Conservation (phyloP, 768 basidiomycete genomes). For the Tricholoma flavovirens region DNA sequence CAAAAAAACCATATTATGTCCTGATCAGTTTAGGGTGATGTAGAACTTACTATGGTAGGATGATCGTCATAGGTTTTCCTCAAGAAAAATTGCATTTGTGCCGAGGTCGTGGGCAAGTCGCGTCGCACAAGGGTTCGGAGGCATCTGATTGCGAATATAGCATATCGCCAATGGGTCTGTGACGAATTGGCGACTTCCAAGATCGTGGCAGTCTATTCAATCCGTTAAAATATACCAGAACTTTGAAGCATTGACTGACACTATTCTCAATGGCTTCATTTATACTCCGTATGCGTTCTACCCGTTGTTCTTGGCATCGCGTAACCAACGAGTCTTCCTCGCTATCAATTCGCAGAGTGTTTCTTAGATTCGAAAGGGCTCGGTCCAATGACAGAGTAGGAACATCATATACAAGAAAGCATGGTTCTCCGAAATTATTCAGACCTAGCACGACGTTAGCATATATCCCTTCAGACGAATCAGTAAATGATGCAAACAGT, state of each 20-base stretch:
- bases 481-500: slow-evolving; percentile 36
- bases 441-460: slow-evolving; percentile 38
- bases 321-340: slow-evolving; percentile 34
- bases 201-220: slow-evolving; percentile 33
- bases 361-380: slow-evolving; percentile 33
- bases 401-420: slow-evolving; percentile 48
- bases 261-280: slow-evolving; percentile 37
- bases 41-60: slow-evolving; percentile 54
- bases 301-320: slow-evolving; percentile 39
- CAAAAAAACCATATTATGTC: slow-evolving; percentile 8
- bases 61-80: slow-evolving; percentile 57
- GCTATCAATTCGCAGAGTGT: slow-evolving; percentile 22
- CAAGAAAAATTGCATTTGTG: slow-evolving; percentile 53
- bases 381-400: slow-evolving; percentile 35
- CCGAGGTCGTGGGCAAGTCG: slow-evolving; percentile 46
- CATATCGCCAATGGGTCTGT: slow-evolving; percentile 76
- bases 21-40: not conserved
- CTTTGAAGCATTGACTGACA: slow-evolving; percentile 29
- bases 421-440: slow-evolving; percentile 57
- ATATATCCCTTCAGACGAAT: not conserved
- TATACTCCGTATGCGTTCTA: slow-evolving; percentile 33
- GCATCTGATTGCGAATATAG: slow-evolving; percentile 61
- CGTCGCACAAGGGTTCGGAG: slow-evolving; percentile 64
- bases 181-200: slow-evolving; percentile 54
- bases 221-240: not conserved